Percentiles rank a stretch among this genome's conserved stretches.
Evolutionary conservation across 2,329 filamentous ascomycete species (phyloP).

Genomic region (Stachybotrys elegans): DNA sequence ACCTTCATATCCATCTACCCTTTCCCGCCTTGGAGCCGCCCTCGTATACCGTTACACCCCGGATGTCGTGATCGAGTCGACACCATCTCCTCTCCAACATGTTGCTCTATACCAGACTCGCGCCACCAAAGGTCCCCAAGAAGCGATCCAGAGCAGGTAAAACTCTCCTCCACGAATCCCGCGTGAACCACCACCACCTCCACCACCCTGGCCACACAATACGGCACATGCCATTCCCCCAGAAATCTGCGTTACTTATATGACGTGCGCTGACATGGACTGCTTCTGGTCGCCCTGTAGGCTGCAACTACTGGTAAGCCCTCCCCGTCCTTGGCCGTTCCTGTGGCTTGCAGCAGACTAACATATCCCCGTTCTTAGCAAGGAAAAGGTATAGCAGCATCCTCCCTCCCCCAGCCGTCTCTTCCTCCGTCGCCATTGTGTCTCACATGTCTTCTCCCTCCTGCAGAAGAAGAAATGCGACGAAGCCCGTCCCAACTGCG

Average conservation of each 20-base stretch:
- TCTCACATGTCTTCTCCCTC: slow-evolving; percentile 7
- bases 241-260: too few species aligned
- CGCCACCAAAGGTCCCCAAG: slow-evolving; percentile 54
- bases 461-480: slow-evolving; percentile 55
- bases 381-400: slow-evolving; percentile 43
- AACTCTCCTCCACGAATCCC: slow-evolving; percentile 12
- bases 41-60: background rate
- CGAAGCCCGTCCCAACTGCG: slow-evolving; percentile 45
- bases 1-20: too few species aligned
- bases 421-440: background rate
- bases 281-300: too few species aligned
- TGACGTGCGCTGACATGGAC: too few species aligned
- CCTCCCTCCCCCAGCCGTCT: background rate
- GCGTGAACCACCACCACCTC: background rate
- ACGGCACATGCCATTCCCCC: too few species aligned
- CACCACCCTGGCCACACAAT: too few species aligned
- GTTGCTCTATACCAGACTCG: slow-evolving; percentile 54
- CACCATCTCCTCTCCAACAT: slow-evolving; percentile 28
- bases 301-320: slow-evolving; percentile 48
- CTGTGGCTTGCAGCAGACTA: slow-evolving; percentile 13
- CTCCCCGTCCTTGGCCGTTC: slow-evolving; percentile 7
- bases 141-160: slow-evolving; percentile 54
- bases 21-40: background rate
- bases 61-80: slow-evolving; percentile 12
- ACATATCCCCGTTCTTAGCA: slow-evolving; percentile 29